These are phyloP conservation scores for Heimioporus sp. DNA, from an alignment of 768 basidiomycete genomes.

Conservation along the genomic window DNA sequence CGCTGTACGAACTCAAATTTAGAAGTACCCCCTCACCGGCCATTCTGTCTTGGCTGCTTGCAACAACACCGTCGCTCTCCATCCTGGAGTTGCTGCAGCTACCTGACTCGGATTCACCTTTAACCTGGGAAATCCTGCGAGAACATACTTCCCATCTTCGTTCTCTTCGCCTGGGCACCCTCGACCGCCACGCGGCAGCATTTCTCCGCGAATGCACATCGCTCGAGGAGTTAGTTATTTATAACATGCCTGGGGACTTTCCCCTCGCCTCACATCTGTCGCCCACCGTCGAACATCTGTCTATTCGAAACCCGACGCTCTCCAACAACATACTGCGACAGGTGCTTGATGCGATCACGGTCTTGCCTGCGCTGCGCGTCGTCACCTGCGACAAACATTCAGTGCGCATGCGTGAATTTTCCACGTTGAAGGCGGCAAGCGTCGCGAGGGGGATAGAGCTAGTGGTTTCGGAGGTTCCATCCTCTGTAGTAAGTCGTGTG, in stretches of 20 bases:
- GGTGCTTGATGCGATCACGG: constrained; percentile 31
- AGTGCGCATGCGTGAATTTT: constrained; percentile 19
- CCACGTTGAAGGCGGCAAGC: constrained; percentile 29
- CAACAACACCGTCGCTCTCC: constrained; percentile 33
- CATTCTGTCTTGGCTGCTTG: constrained; percentile 40
- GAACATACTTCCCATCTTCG: constrained; percentile 32
- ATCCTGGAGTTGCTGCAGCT: constrained; percentile 36
- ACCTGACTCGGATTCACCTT: constrained; percentile 22
- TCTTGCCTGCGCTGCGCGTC: constrained; percentile 33
- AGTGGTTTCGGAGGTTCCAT: constrained; percentile 20
- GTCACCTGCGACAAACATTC: constrained; percentile 35
- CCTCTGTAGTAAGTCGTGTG: constrained; percentile 35
- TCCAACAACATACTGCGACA: constrained; percentile 18
- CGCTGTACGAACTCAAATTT: constrained; percentile 42
- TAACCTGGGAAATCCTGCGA: constrained; percentile 8
- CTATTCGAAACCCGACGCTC: constrained; percentile 21
- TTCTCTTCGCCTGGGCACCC: constrained; percentile 41
- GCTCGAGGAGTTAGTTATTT: constrained; percentile 27
- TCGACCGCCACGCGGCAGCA: constrained; percentile 30
- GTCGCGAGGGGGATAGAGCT: constrained; percentile 27
- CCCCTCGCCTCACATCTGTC: constrained; percentile 34
- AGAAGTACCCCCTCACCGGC: constrained; percentile 29
- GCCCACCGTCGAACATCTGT: constrained; percentile 38
- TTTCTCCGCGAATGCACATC: constrained; percentile 19
- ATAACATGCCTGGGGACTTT: constrained; percentile 14